Evolutionary conservation across 2,329 filamentous ascomycete species (phyloP).

Genomic region (Fusarium austroafricanum): DNA sequence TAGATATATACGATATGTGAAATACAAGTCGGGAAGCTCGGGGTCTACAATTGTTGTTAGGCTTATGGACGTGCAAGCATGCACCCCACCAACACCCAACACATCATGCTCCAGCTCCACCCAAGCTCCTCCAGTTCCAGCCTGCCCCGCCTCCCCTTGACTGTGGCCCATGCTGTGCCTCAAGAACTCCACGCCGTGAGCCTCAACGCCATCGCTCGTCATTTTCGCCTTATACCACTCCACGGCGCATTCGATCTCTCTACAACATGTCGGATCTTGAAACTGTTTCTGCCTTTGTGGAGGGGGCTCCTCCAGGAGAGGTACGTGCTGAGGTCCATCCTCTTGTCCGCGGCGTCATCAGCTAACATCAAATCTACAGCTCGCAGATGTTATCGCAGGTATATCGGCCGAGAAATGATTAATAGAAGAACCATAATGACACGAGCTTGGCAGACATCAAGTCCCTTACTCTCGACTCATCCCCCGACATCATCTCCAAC

Average conservation of each 20-base stretch:
- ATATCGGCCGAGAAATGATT: slow-evolving; percentile 45
- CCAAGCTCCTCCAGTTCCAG: slow-evolving; percentile 30
- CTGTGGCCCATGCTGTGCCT: slow-evolving; percentile 24
- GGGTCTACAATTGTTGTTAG: background rate
- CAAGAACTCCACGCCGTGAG: slow-evolving; percentile 33
- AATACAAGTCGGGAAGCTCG: background rate
- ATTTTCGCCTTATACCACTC: slow-evolving; percentile 4
- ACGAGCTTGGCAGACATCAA: slow-evolving; percentile 79
- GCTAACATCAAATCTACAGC: slow-evolving; percentile 62
- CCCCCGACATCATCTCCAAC: slow-evolving; percentile 74
- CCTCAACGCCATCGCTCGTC: slow-evolving; percentile 33
- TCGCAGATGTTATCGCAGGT: slow-evolving; percentile 90
- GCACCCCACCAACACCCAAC: slow-evolving; percentile 22
- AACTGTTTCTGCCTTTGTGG: slow-evolving; percentile 83
- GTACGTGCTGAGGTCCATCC: slow-evolving; percentile 63
- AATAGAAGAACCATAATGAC: slow-evolving; percentile 34
- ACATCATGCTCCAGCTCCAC: slow-evolving; percentile 34
- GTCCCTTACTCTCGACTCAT: slow-evolving; percentile 77
- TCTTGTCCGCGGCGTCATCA: slow-evolving; percentile 37
- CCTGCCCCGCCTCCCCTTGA: slow-evolving; percentile 44
- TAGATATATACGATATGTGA: background rate
- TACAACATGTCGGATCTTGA: slow-evolving; percentile 54
- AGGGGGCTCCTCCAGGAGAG: slow-evolving; percentile 96
- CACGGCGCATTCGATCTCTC: slow-evolving; percentile 17
- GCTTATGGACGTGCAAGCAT: background rate